Evolutionary conservation across 768 basidiomycete species (phyloP), one percentile per base, ranked within the genome.

Genomic region (Termitomyces bulborhizus): DNA sequence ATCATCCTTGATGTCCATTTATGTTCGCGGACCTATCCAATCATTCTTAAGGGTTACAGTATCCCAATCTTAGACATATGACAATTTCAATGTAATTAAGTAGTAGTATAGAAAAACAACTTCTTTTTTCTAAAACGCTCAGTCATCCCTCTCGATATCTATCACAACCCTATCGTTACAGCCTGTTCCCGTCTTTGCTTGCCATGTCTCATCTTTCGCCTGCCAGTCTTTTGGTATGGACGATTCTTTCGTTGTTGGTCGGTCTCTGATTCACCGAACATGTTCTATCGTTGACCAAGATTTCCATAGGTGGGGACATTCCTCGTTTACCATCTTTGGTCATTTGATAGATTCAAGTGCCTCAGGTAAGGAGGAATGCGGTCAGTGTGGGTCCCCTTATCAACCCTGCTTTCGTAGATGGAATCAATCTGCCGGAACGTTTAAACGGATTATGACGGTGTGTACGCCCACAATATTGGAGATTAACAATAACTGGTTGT

Each of bases 331-430:
- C 89, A 91, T 63, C 68, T 91, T 50, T 91, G 86, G 84, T 84
- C 84, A 5, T 92, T 87, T 64, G 90, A 92, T 66, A 76, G 79
- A 55, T 92, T 92, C 74, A 80, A 76, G 61, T 90, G 88, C 65
- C 65, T 91, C 51, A 83, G 63, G 86, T 87, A 56, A 59, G 79
- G 64, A 7, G 31, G 11, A 3, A 4, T 3, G 21, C 37, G 46
- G 26, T 43, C 6, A 16, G 6, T 40, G 27, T 24, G 43, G 16
- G 15, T 16, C 8, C 31, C 29, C 46, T 26, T 50, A 49, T 26
- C 31, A 21, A 21, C 34, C 34, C 41, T 34, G 26, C 37, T 55
- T 36, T 52, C 46, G 26, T 56, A 89, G 88, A 65, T 90, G 87
- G 86, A 81, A 84, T 62, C 79, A 79, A 3, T 68, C 81, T 56